phyloP scores from a whole-genome alignment of 2,329 filamentous ascomycete genomes.

The Blastomyces percursus region DNA sequence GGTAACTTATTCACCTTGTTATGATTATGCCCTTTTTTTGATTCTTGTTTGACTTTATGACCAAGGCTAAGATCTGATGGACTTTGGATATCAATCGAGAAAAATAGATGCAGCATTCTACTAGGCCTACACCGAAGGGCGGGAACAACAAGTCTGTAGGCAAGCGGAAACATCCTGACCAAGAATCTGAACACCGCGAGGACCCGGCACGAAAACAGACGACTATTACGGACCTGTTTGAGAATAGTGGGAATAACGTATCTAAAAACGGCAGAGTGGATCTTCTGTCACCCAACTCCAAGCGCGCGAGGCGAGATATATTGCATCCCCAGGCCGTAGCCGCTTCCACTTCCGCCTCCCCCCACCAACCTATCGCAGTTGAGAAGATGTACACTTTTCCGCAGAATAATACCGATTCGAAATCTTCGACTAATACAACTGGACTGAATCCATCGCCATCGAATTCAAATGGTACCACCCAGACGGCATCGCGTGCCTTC shows the following conservation, averaged over 20 bases:
- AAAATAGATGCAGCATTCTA: constrained; percentile 35
- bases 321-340: not conserved
- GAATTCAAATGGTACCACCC: constrained; percentile 12
- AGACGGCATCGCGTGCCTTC: constrained; percentile 18
- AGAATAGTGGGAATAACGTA: constrained; percentile 17
- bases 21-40: not conserved
- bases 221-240: constrained; percentile 38
- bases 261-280: constrained; percentile 16
- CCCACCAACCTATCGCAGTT: constrained; percentile 18
- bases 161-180: constrained; percentile 29
- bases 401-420: constrained; percentile 25
- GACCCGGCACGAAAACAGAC: constrained; percentile 23
- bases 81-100: constrained; percentile 13
- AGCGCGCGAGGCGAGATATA: constrained; percentile 24
- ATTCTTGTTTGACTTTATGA: not conserved
- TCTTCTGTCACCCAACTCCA: constrained; percentile 27
- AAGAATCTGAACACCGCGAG: constrained; percentile 24
- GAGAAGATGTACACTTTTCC: constrained; percentile 46
- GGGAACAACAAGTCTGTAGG: constrained; percentile 34
- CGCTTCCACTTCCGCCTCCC: not conserved
- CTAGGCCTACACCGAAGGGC: constrained; percentile 29
- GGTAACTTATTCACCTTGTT: not conserved
- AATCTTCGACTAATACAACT: constrained; percentile 28
- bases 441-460: constrained; percentile 18
- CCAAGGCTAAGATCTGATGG: constrained; percentile 3